These are phyloP conservation scores for Ustilago sp. DNA, from an alignment of 1,284 basidiomycete species.

Conservation along the genomic window DNA sequence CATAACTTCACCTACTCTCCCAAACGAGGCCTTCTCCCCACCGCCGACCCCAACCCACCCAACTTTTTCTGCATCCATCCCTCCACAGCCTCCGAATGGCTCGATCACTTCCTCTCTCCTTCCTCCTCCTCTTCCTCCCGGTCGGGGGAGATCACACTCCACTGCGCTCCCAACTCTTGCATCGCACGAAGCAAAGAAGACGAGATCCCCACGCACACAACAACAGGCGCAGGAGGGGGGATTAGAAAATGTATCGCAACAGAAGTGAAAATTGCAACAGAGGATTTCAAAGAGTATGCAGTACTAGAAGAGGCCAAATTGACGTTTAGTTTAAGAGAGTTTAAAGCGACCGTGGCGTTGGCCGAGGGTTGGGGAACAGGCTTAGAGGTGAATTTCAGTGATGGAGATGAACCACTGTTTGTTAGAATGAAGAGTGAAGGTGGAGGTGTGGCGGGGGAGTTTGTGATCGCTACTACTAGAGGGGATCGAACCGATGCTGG, in stretches of 20 bases:
- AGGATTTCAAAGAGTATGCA: slow-evolving; percentile 47
- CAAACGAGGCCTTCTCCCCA: slow-evolving; percentile 47
- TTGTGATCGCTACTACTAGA: slow-evolving; percentile 56
- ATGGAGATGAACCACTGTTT: slow-evolving; percentile 59
- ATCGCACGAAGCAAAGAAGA: slow-evolving; percentile 42
- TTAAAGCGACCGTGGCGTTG: slow-evolving; percentile 53
- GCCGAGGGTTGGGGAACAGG: slow-evolving; percentile 36
- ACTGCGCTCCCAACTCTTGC: slow-evolving; percentile 33
- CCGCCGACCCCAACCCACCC: slow-evolving; percentile 49
- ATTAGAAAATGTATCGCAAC: slow-evolving; percentile 44
- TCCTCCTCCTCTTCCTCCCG: slow-evolving; percentile 18
- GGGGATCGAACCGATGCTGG: slow-evolving; percentile 10
- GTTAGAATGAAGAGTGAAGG: slow-evolving; percentile 27
- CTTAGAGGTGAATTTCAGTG: slow-evolving; percentile 50
- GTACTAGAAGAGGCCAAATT: slow-evolving; percentile 34
- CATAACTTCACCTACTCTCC: slow-evolving; percentile 59
- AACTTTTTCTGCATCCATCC: slow-evolving; percentile 43
- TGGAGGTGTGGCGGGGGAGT: slow-evolving; percentile 35
- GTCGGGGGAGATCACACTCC: slow-evolving; percentile 53
- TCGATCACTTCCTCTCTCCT: slow-evolving; percentile 50
- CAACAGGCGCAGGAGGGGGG: not conserved
- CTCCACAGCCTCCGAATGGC: slow-evolving; percentile 53
- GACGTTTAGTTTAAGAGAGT: slow-evolving; percentile 56
- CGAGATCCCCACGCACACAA: slow-evolving; percentile 7
- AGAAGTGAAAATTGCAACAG: slow-evolving; percentile 45